Evolutionary conservation across 2,329 filamentous ascomycete species (phyloP).

Genomic region (Verruconis gallopava): DNA sequence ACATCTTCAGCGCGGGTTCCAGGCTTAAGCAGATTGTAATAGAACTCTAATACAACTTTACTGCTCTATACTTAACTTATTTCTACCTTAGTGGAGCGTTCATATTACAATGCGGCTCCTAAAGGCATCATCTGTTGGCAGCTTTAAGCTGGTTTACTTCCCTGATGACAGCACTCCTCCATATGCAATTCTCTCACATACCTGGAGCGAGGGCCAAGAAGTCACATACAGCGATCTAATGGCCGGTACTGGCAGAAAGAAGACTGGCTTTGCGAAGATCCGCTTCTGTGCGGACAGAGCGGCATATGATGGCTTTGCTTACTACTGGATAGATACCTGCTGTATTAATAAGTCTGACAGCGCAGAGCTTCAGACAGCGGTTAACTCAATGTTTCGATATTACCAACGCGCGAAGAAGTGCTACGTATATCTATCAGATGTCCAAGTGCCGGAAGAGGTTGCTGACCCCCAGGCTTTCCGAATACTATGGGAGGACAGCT

Average conservation of each 20-base stretch:
- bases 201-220: neutral
- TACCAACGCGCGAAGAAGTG: slow-evolving; percentile 10
- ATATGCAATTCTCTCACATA: neutral
- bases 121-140: no score
- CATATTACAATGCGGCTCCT: no score
- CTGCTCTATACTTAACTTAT: no score
- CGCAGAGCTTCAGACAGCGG: slow-evolving; percentile 6
- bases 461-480: slow-evolving; percentile 5
- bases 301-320: slow-evolving; percentile 4
- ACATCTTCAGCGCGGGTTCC: no score
- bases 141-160: no score
- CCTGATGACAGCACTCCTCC: no score
- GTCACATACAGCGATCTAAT: neutral
- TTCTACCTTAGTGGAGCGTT: no score
- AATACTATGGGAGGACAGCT: slow-evolving; percentile 8
- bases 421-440: slow-evolving; percentile 11
- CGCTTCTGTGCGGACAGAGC: slow-evolving; percentile 7
- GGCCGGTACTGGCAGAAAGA: neutral
- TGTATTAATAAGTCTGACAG: slow-evolving; percentile 10
- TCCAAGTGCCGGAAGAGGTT: slow-evolving; percentile 8
- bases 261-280: neutral
- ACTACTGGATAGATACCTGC: slow-evolving; percentile 11
- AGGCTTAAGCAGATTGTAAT: no score
- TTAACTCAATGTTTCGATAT: slow-evolving; percentile 10
- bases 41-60: no score